Evolutionary conservation across 176 grass and related monocot species (phyloP).

Genomic region (Oryza glumipatula): DNA sequence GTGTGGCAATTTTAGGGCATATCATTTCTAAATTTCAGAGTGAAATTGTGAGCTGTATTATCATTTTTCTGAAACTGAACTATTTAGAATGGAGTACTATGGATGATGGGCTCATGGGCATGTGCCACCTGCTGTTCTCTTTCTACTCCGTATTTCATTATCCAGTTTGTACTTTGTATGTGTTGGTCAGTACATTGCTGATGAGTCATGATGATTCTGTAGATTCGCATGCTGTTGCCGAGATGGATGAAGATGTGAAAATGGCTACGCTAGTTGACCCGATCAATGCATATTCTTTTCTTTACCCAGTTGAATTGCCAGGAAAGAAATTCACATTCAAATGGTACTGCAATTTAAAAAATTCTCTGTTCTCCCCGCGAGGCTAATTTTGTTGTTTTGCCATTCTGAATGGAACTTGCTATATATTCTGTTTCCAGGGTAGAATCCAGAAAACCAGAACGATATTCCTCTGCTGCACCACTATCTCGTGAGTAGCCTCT

Average conservation of each 20-base stretch:
- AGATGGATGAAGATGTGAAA: conserved; percentile 66
- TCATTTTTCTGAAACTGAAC: neutral
- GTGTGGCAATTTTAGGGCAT: too few species aligned
- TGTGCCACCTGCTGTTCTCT: neutral
- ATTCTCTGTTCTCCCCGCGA: neutral
- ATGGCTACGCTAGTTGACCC: conserved; percentile 69
- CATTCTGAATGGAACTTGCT: conserved; percentile 13
- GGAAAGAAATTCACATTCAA: conserved; percentile 68
- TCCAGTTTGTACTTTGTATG: neutral
- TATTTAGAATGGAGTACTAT: neutral
- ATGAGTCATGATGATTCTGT: conserved; percentile 22
- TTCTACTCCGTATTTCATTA: neutral
- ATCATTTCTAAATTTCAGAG: neutral
- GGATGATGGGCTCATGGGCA: neutral
- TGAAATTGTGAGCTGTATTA: neutral
- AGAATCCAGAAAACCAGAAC: conserved; percentile 90
- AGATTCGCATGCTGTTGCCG: conserved; percentile 67
- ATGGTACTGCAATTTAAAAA: conserved; percentile 59
- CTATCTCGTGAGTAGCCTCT: conserved; percentile 74
- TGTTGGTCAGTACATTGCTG: conserved; percentile 21
- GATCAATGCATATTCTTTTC: conserved; percentile 89
- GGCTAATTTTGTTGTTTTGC: conserved; percentile 14
- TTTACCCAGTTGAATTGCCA: conserved; percentile 73
- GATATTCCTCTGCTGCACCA: conserved; percentile 93
- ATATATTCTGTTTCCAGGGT: conserved; percentile 66